phyloP scores from a whole-genome alignment of 1,284 basidiomycete genomes.

The Leccinum huronense region DNA sequence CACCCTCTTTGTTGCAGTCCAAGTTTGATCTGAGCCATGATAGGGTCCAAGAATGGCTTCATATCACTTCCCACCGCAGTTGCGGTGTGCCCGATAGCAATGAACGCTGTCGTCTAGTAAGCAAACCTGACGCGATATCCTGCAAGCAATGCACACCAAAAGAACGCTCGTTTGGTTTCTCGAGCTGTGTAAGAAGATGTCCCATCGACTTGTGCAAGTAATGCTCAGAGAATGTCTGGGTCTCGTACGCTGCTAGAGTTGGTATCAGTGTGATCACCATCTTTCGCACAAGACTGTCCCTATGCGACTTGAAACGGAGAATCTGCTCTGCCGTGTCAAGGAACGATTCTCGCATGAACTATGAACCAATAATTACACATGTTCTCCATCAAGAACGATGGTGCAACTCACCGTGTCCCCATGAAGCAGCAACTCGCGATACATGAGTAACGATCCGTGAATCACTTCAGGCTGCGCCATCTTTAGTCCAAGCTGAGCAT shows the following conservation, averaged over 20 bases:
- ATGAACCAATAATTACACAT: slow-evolving; percentile 6
- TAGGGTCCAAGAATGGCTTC: slow-evolving; percentile 92
- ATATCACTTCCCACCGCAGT: slow-evolving; percentile 91
- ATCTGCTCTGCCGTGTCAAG: slow-evolving; percentile 90
- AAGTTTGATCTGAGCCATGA: slow-evolving; percentile 88
- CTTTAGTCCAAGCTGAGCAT: slow-evolving; percentile 86
- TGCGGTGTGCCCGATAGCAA: slow-evolving; percentile 95
- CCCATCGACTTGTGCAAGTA: slow-evolving; percentile 92
- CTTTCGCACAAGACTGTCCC: slow-evolving; percentile 84
- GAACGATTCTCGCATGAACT: slow-evolving; percentile 95
- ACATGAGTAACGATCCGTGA: slow-evolving; percentile 91
- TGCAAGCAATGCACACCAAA: slow-evolving; percentile 55
- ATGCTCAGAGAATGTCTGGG: slow-evolving; percentile 84
- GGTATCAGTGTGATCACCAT: slow-evolving; percentile 95
- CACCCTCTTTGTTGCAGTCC: slow-evolving; percentile 85
- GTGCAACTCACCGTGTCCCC: slow-evolving; percentile 78
- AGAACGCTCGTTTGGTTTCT: slow-evolving; percentile 87
- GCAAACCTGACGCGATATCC: slow-evolving; percentile 4
- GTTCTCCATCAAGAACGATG: slow-evolving; percentile 3
- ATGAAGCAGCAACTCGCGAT: slow-evolving; percentile 88
- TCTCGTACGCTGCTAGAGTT: slow-evolving; percentile 91
- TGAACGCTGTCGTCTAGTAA: slow-evolving; percentile 63
- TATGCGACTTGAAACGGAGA: slow-evolving; percentile 83
- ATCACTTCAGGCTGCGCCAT: slow-evolving; percentile 82
- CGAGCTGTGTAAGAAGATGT: slow-evolving; percentile 83